Evolutionary conservation across 164 flowering plant genomes (phyloP), one percentile per base, ranked within the genome.

Genomic region (Aristolochia fimbriata): DNA sequence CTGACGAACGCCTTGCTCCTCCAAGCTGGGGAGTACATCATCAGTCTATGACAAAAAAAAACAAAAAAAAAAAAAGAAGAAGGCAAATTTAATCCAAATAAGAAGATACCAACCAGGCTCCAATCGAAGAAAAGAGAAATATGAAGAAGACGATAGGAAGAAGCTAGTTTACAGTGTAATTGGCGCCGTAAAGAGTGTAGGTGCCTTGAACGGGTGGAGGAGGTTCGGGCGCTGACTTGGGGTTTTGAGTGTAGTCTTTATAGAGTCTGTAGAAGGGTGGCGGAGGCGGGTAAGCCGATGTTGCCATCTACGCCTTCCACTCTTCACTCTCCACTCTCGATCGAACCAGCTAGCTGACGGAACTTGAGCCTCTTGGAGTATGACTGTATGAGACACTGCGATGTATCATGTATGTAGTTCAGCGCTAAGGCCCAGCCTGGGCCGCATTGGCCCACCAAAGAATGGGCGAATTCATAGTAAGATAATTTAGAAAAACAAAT

Each of bases 1-100:
- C 61, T 86, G 97, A 20, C 92, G 88, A 55, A 90, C 94, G 13
- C 98, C 97, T 65, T 93, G 96, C 56, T 93, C 98, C 74, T 93
- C 98, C 73, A 93, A 81, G 71, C 82, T 86, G 2, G 98, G 98
- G 59, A 90, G 84, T 55, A 81, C 83, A 66, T 93, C 96, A 77
- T 90, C 96, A 25, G 96, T 92, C 96, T 91, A 60, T 62, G 13
- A 72, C 11, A 16, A 53, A 51, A 14, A 55, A 61, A 60, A 43
- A 51, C 33, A 2, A 43, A 21, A n/a, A n/a, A n/a, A 16, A 53
- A 51, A 14, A 55, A 61, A 60, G 30, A 51, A 48, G 7, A 45
- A 61, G 0, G 43, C 30, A 59, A n/a, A 27, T 7, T 55, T 27
- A 59, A 47, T 46, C 4, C 51, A 59, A 41, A 16, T 20, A 58